These are phyloP conservation scores for Lyophyllum decastes DNA, from an alignment of 768 basidiomycete genomes.

Conservation along the genomic window DNA sequence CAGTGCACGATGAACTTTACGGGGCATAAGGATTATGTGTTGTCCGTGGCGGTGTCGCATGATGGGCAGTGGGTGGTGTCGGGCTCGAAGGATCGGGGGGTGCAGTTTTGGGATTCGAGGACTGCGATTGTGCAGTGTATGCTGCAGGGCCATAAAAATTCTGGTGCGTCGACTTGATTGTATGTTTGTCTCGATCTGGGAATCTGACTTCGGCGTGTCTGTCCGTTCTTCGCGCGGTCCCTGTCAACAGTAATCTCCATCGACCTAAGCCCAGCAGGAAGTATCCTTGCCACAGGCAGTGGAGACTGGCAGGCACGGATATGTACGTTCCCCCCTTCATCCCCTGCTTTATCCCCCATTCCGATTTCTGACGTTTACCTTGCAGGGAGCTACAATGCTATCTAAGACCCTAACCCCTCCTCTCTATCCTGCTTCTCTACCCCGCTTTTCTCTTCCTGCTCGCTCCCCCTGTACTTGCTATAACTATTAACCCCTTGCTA, in stretches of 20 bases:
- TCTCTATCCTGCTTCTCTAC: neutral
- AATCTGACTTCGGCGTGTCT: neutral
- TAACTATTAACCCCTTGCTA: neutral
- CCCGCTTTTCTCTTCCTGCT: neutral
- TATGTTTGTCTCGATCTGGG: neutral
- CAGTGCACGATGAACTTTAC: conserved; percentile 81
- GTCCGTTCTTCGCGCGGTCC: neutral
- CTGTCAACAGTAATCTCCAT: conserved; percentile 46
- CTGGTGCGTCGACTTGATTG: conserved; percentile 35
- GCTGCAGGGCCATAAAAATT: conserved; percentile 76
- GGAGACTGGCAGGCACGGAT: conserved; percentile 58
- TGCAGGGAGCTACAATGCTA: conserved; percentile 18
- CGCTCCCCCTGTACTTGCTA: neutral
- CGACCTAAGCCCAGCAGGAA: conserved; percentile 47
- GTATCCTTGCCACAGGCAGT: conserved; percentile 51
- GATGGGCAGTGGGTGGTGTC: conserved; percentile 95
- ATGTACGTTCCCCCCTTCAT: conserved; percentile 35
- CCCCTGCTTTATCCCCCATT: neutral
- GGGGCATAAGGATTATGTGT: conserved; percentile 81
- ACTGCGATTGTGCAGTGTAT: conserved; percentile 83
- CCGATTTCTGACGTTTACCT: neutral
- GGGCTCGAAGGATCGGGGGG: conserved; percentile 92
- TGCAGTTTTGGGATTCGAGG: conserved; percentile 90
- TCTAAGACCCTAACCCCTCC: conserved; percentile 2
- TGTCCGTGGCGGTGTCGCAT: conserved; percentile 75